These are phyloP conservation scores for Penicillium roqueforti DNA, from an alignment of 495 filamentous ascomycete species.

Conservation along the genomic window DNA sequence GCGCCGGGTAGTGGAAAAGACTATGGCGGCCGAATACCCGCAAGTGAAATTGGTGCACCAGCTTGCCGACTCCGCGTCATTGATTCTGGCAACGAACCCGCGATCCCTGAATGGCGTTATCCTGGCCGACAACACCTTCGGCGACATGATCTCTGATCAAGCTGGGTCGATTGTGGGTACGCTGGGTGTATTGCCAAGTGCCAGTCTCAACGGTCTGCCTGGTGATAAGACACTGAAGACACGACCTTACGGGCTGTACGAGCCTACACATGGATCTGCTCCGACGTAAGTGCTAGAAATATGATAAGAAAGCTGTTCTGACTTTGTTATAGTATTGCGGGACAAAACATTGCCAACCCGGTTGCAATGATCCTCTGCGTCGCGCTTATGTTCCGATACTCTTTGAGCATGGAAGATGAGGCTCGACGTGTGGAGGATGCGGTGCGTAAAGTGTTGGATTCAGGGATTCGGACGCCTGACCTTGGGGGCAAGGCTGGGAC, in stretches of 20 bases:
- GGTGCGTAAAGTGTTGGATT: conserved; percentile 71
- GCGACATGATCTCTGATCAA: conserved; percentile 51
- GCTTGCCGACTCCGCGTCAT: conserved; percentile 46
- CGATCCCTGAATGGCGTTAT: conserved; percentile 47
- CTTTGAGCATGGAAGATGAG: conserved; percentile 68
- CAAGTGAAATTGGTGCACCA: conserved; percentile 44
- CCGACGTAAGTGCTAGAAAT: conserved; percentile 30
- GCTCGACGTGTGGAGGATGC: conserved; percentile 75
- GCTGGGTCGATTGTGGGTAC: conserved; percentile 47
- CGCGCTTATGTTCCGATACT: conserved; percentile 91
- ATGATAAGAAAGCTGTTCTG: neutral
- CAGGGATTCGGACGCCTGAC: conserved; percentile 70
- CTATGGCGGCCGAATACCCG: conserved; percentile 46
- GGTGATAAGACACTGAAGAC: conserved; percentile 27
- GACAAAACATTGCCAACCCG: conserved; percentile 53
- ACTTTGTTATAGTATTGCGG: conserved; percentile 27
- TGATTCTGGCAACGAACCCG: conserved; percentile 49
- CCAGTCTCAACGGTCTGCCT: conserved; percentile 47
- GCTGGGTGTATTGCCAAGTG: conserved; percentile 47
- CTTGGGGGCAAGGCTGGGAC: conserved; percentile 71
- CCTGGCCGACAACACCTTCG: conserved; percentile 50
- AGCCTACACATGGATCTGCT: conserved; percentile 42
- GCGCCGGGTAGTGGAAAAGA: conserved; percentile 42
- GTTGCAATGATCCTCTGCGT: conserved; percentile 81
- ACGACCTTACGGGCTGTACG: conserved; percentile 37